Base-by-base conservation (phyloP, 257 asterid species). In the Scutellaria minor region DNA sequence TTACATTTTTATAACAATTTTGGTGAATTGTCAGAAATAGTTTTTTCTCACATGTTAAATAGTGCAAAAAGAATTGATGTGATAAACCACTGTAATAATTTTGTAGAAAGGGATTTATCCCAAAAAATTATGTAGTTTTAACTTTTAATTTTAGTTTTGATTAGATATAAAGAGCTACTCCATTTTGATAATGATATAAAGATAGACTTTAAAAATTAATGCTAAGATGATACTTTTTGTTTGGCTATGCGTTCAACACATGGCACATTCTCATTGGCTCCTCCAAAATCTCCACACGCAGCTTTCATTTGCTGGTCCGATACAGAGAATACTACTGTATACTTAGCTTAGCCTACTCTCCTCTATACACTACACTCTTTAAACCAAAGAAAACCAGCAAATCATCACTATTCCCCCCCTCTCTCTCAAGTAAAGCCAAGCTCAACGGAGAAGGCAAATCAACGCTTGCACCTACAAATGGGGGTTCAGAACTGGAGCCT, bases 401-500 rank as follows among this genome's bases (percentile, higher is more conserved):
- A 57, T 66, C 0, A 51, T 64, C 24, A 12, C 70, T 78, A 65
- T 62, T 80, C 58, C 35, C 51, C 60, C 66, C 31, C 68, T 44
- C 63, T 48, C 44, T 10, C 20, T 4, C 20, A 8, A 40, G 27
- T 24, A 24, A 24, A 2, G 27, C 27, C 9, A 58, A 57, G 7
- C 22, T 39, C 39, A 53, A 5, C 15, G 48, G 50, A 14, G 41
- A 50, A 24, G 51, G 11, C 47, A 13, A 24, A 57, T 20, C 20
- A 3, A 35, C 14, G 12, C 31, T 5, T 18, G 58, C 11, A 44
- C 60, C 24, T 50, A 65, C 56, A 24, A 73, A 88, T 88, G 92
- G 90, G 80, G 8, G 80, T 77, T 24, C 85, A 85, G 57, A 77
- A 47, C 70, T 85, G 96, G 90, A 88, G 85, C 81, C 24, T 72